These are phyloP conservation scores for Scheffersomyces amazonensis DNA, from an alignment of 805 yeast genomes.

Conservation along the genomic window DNA sequence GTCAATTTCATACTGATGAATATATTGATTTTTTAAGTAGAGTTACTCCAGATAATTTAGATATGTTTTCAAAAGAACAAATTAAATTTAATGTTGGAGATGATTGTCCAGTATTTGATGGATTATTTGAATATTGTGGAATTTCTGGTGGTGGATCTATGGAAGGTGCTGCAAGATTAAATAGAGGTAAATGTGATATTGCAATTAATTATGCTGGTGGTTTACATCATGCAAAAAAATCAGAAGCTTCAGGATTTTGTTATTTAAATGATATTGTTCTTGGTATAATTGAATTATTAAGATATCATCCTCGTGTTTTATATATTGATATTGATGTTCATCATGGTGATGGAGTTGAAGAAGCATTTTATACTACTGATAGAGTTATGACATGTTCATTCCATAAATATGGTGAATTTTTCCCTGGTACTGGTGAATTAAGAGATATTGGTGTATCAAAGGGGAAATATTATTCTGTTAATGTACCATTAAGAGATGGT, in stretches of 20 bases:
- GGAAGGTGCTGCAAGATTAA: conserved; percentile 88
- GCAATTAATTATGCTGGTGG: conserved; percentile 98
- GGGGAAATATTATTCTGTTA: conserved; percentile 85
- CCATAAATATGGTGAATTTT: conserved; percentile 95
- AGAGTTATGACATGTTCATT: conserved; percentile 95
- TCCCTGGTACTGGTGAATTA: conserved; percentile 96
- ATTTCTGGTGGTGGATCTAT: conserved; percentile 92
- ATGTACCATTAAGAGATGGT: conserved; percentile 93
- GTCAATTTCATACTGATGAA: conserved; percentile 97
- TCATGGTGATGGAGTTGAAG: conserved; percentile 99
- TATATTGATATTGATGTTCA: conserved; percentile 95
- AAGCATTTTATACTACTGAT: conserved; percentile 92
- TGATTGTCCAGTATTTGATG: conserved; percentile 95
- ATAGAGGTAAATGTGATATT: conserved; percentile 85
- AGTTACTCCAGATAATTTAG: conserved; percentile 90
- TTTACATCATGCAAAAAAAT: conserved; percentile 94
- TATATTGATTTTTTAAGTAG: conserved; percentile 89
- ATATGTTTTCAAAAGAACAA: conserved; percentile 82
- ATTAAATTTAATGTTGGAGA: conserved; percentile 94
- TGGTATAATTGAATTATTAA: conserved; percentile 77
- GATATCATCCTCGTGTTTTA: conserved; percentile 89
- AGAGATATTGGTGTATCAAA: conserved; percentile 89
- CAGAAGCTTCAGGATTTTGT: conserved; percentile 95
- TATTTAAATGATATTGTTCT: conserved; percentile 92
- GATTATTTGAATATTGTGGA: conserved; percentile 86